These are phyloP conservation scores for Bryoerythrophyllum caledonicum DNA, from an alignment of 225 moss, liverwort and hornwort genomes.

Conservation along the genomic window DNA sequence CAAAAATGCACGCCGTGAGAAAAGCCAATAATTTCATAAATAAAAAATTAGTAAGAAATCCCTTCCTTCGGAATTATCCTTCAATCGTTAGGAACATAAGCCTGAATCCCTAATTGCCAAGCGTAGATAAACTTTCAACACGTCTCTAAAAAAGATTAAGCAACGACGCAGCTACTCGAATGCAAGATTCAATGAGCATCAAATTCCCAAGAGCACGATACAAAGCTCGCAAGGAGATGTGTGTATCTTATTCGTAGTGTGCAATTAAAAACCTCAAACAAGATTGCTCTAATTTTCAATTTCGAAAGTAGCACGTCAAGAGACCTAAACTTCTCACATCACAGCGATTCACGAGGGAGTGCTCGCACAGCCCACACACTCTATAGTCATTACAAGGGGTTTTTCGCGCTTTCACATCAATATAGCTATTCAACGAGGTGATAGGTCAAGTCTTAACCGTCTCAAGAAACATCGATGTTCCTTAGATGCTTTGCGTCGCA, in stretches of 20 bases:
- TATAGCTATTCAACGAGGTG: background rate
- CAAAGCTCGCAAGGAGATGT: slow-evolving; percentile 3
- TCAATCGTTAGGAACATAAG: background rate
- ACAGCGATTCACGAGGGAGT: background rate
- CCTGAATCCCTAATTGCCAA: background rate
- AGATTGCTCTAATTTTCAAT: background rate
- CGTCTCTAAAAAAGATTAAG: background rate
- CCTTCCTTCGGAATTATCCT: background rate
- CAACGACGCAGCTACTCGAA: background rate
- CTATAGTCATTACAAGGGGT: background rate
- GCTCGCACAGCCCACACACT: slow-evolving; percentile 7
- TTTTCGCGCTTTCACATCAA: background rate
- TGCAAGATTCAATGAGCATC: background rate
- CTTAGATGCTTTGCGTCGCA: slow-evolving; percentile 6
- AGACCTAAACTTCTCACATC: background rate
- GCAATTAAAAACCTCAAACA: slow-evolving; percentile 9
- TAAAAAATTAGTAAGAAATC: background rate
- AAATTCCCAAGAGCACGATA: background rate
- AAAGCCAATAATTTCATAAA: slow-evolving; percentile 5
- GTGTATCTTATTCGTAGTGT: background rate
- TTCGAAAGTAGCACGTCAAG: background rate
- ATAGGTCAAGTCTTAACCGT: slow-evolving; percentile 25
- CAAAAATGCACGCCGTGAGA: background rate
- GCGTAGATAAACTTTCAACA: slow-evolving; percentile 1
- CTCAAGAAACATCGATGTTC: slow-evolving; percentile 12